Evolutionary conservation across 139 green algal species (phyloP).

Genomic region (Picochlorum sp.): DNA sequence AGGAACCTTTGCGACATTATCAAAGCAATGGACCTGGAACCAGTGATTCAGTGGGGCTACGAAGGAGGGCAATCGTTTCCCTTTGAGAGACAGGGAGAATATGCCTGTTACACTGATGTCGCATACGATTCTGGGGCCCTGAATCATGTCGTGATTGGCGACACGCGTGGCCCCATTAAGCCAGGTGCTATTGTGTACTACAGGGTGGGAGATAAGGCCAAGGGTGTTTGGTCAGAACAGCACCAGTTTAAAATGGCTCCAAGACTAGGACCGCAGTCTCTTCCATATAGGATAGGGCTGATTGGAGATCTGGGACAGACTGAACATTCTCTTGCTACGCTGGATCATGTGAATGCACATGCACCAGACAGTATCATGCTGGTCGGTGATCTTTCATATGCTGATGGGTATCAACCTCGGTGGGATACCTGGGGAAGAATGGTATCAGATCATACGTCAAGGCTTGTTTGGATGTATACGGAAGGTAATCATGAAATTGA

Average conservation of each 20-base stretch:
- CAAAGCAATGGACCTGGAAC: not conserved
- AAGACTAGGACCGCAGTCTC: not conserved
- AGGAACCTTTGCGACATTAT: not conserved
- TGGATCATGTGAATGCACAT: conserved; percentile 38
- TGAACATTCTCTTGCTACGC: conserved; percentile 45
- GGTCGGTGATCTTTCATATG: conserved; percentile 68
- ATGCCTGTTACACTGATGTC: conserved; percentile 2
- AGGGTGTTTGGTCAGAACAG: conserved; percentile 18
- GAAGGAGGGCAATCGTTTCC: not conserved
- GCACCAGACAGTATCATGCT: conserved; percentile 35
- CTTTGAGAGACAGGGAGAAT: not conserved
- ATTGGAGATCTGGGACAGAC: conserved; percentile 72
- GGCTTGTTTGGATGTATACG: conserved; percentile 36
- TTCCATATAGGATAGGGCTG: conserved; percentile 37
- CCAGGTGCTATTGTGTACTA: conserved; percentile 36
- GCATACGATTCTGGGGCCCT: conserved; percentile 34
- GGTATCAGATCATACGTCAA: conserved; percentile 34
- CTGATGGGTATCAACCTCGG: conserved; percentile 60
- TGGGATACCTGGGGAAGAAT: conserved; percentile 67
- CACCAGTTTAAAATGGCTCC: conserved; percentile 32
- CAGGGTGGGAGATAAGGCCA: conserved; percentile 12
- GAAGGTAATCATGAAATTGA: conserved; percentile 69
- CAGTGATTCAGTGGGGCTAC: conserved; percentile 6
- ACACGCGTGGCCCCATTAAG: conserved; percentile 18
- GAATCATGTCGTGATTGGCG: conserved; percentile 29